A percentile compares a stretch with the other conserved stretches of the same genome.
These are phyloP conservation scores for Glebionis coronaria DNA, from an alignment of 129 eudicot genomes.

Conservation along the genomic window DNA sequence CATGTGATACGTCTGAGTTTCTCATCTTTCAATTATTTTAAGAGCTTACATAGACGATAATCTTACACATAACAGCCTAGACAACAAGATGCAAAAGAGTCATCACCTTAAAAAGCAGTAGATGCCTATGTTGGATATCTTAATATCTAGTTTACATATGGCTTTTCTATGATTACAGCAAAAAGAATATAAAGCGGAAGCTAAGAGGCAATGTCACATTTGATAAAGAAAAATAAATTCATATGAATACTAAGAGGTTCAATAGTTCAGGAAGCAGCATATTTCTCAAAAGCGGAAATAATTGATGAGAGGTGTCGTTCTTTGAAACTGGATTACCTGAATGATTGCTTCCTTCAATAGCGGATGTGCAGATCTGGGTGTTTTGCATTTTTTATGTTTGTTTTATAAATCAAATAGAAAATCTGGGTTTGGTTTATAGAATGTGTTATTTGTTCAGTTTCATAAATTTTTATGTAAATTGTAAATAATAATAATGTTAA, in stretches of 20 bases:
- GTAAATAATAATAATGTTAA: no score
- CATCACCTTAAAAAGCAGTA: not conserved
- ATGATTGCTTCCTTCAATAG: slow-evolving; percentile 76
- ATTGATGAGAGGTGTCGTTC: not conserved
- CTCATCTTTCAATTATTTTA: not conserved
- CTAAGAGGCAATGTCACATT: slow-evolving; percentile 8
- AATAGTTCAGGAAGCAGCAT: not conserved
- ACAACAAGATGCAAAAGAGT: not conserved
- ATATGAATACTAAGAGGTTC: not conserved
- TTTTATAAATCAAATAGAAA: no score
- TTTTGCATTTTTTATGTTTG: no score
- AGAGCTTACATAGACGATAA: not conserved
- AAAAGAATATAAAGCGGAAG: slow-evolving; percentile 6
- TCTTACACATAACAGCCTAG: not conserved
- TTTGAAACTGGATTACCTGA: slow-evolving; percentile 43
- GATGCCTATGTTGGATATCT: not conserved
- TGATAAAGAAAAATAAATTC: slow-evolving; percentile 2
- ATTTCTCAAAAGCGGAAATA: not conserved
- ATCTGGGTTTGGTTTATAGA: no score
- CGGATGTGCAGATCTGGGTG: no score
- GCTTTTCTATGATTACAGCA: slow-evolving; percentile 12
- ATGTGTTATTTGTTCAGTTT: no score
- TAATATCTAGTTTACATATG: not conserved
- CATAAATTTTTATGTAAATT: no score
- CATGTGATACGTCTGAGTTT: no score